Evolutionary conservation across 805 yeast genomes (phyloP), one percentile per base, ranked within the genome.

Genomic region (Wickerhamiella sergipiensis): DNA sequence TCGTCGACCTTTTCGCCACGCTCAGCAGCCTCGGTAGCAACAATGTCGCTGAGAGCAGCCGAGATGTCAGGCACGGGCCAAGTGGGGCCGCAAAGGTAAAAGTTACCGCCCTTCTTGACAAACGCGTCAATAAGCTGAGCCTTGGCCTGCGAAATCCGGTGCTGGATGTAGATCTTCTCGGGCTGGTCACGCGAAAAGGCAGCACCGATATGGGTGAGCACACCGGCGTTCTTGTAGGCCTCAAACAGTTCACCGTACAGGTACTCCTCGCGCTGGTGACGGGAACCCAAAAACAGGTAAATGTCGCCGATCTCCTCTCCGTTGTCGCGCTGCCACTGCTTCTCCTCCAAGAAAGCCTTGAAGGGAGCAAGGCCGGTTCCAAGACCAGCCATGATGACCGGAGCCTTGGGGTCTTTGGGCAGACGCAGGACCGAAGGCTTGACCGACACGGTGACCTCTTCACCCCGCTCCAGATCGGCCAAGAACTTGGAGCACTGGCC

Each of bases 31-130:
- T 85, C 95, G 45, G 76, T 75, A 22, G 68, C 67, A 48, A 88
- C 75, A 59, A 90, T 83, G 57, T 86, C 95, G 62, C 83, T 83
- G 59, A 90, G 72, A 61, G 95, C 95, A 44, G 82, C 83, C 49
- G 95, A 85, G 61, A 90, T 85, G 66, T 89, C 96, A 10, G 97
- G 96, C 63, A 90, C 97, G 33, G 97, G 97, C 97, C 97, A 90
- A 1, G 97, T 90, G 43, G 97, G 97, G 55, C 97, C 97, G 79
- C 97, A 90, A 65, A 90, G 75, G 71, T 90, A 90, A 78, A 90
- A 90, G 23, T 88, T 81, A 52, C 97, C 97, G 52, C 81, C 71
- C 70, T 88, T 76, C 56, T 72, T 70, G 44, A 81, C 83, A 67
- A 90, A 79, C 48, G 95, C 89, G 43, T 79, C 85, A 46, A 84